A percentile compares a stretch with the other conserved stretches of the same genome.
phyloP scores from a whole-genome alignment of 345 rosid species.

The Melaleuca alternifolia region DNA sequence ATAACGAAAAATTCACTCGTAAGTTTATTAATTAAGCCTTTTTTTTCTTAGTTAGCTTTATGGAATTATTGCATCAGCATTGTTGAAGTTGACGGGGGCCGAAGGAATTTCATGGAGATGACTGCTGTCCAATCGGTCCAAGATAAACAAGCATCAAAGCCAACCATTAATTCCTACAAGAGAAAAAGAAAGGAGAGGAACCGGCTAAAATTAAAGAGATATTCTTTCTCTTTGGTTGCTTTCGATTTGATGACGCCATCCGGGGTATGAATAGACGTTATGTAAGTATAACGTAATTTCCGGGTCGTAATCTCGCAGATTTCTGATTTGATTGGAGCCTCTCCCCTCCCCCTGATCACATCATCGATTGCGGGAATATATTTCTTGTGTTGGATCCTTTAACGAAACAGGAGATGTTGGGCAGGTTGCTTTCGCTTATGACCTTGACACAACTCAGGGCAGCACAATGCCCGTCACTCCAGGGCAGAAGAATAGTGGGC shows the following conservation, averaged over 20 bases:
- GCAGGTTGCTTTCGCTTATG: background rate
- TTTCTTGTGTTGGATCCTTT: background rate
- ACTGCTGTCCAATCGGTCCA: background rate
- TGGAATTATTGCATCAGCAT: background rate
- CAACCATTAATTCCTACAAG: background rate
- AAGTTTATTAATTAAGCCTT: background rate
- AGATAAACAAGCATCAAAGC: background rate
- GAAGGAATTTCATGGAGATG: background rate
- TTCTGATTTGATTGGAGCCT: background rate
- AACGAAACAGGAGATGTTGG: background rate
- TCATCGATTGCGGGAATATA: background rate
- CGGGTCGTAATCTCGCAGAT: background rate
- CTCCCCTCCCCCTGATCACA: background rate
- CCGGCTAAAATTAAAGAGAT: no score
- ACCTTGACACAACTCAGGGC: background rate
- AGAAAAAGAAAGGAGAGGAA: no score
- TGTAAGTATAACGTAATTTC: background rate
- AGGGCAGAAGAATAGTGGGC: background rate
- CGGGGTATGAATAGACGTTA: background rate
- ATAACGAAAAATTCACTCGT: background rate
- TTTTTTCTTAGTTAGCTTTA: background rate
- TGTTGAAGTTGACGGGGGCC: background rate
- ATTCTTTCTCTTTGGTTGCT: background rate
- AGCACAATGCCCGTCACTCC: background rate
- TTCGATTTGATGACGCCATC: background rate